Conservation (phyloP, 2,329 filamentous ascomycete genomes). For the Myriosclerotinia duriaeana region DNA sequence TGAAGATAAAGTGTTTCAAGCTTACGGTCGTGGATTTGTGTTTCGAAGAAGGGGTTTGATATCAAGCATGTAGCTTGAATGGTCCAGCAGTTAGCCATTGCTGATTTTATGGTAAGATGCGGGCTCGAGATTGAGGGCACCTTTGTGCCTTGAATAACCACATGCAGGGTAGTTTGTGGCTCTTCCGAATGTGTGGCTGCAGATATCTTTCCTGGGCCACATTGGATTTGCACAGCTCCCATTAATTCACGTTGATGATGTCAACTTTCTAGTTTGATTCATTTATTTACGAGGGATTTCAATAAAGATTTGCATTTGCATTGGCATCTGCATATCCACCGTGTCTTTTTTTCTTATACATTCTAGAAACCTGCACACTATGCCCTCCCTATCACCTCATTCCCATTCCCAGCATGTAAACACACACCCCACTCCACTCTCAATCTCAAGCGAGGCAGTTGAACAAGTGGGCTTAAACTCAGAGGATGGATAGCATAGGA, state of each 20-base stretch:
- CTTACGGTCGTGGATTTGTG: background rate
- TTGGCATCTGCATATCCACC: background rate
- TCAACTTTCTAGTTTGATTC: background rate
- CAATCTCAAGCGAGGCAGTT: too few species aligned
- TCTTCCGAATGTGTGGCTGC: too few species aligned
- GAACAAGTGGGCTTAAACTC: too few species aligned
- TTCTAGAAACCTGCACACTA: background rate
- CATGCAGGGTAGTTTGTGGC: too few species aligned
- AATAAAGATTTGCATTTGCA: background rate
- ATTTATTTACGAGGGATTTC: too few species aligned
- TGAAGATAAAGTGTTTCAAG: background rate
- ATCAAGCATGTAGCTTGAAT: too few species aligned
- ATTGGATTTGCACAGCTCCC: too few species aligned
- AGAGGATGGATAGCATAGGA: accelerated
- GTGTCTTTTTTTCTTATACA: too few species aligned
- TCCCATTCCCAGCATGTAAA: background rate
- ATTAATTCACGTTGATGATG: background rate
- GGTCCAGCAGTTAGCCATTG: background rate
- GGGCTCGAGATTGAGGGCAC: background rate
- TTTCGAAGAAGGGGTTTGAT: too few species aligned
- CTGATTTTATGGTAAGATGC: background rate
- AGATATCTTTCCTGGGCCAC: background rate
- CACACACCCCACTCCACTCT: too few species aligned
- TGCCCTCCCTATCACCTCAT: background rate
- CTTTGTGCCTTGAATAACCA: background rate